Conservation (phyloP, 2,329 filamentous ascomycete species). For the Talaromyces verruculosus region DNA sequence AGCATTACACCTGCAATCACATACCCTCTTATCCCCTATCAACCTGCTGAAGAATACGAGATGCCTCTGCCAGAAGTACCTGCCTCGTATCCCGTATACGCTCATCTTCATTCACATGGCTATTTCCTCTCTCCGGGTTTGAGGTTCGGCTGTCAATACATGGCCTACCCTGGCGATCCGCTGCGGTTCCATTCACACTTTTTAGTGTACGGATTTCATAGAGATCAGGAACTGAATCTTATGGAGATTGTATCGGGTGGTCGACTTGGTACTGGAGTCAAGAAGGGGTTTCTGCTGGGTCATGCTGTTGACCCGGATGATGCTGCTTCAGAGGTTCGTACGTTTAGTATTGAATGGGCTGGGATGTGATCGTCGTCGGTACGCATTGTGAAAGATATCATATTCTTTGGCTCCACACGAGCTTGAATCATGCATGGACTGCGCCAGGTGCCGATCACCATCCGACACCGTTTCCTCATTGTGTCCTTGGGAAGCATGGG, state of each 20-base stretch:
- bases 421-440: background rate
- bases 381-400: background rate
- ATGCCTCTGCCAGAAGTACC: conserved; percentile 40
- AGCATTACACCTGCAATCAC: conserved; percentile 54
- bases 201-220: conserved; percentile 77
- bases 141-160: conserved; percentile 91
- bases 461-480: background rate
- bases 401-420: background rate
- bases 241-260: conserved; percentile 85
- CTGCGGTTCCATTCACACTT: conserved; percentile 95
- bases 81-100: conserved; percentile 71
- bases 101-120: conserved; percentile 71
- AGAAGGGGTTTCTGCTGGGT: conserved; percentile 90
- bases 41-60: conserved; percentile 29
- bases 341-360: conserved; percentile 91
- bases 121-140: conserved; percentile 91
- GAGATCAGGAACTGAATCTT: conserved; percentile 82
- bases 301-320: conserved; percentile 51
- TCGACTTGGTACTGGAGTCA: conserved; percentile 86
- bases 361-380: conserved; percentile 65
- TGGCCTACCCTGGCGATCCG: conserved; percentile 92
- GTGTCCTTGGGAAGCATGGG: background rate
- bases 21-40: conserved; percentile 44
- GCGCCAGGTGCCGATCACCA: background rate
- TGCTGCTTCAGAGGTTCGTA: conserved; percentile 52